Percentiles rank a stretch among this genome's conserved stretches.
phyloP scores from a whole-genome alignment of 1,284 basidiomycete genomes.

The Agroathelia rolfsii region DNA sequence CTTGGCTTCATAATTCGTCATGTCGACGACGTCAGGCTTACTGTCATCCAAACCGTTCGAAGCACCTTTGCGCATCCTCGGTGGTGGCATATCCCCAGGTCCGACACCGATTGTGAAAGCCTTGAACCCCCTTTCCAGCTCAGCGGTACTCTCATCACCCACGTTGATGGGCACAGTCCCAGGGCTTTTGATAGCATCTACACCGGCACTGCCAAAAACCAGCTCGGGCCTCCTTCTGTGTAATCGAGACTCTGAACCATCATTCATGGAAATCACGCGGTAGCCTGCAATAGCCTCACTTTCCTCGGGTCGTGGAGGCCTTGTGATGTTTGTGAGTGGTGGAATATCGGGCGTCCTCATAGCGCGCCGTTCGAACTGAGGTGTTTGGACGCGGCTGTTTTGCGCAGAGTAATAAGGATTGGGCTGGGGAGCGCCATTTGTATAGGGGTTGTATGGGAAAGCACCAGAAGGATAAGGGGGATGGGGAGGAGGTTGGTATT shows the following conservation, averaged over 20 bases:
- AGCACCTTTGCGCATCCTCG: slow-evolving; percentile 26
- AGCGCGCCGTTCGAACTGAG: too few species aligned
- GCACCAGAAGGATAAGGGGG: too few species aligned
- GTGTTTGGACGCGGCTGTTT: slow-evolving; percentile 10
- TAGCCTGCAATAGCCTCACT: slow-evolving; percentile 17
- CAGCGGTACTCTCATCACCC: slow-evolving; percentile 8
- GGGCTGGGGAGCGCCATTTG: slow-evolving; percentile 5
- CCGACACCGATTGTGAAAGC: slow-evolving; percentile 36
- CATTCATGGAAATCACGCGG: slow-evolving; percentile 9
- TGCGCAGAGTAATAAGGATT: slow-evolving; percentile 2
- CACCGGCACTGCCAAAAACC: slow-evolving; percentile 44
- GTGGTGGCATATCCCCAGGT: slow-evolving; percentile 29
- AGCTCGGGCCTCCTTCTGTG: slow-evolving; percentile 20
- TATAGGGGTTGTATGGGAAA: slow-evolving; percentile 18
- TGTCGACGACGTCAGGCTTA: slow-evolving; percentile 23
- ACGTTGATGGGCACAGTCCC: slow-evolving; percentile 18
- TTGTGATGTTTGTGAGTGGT: slow-evolving; percentile 9
- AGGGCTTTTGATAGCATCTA: slow-evolving; percentile 18
- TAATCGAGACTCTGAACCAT: slow-evolving; percentile 17
- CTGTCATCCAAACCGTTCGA: slow-evolving; percentile 14
- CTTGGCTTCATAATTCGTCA: slow-evolving; percentile 27
- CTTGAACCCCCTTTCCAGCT: slow-evolving; percentile 22
- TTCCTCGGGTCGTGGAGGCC: slow-evolving; percentile 16
- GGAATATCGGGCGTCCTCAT: too few species aligned
- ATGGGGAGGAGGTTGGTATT: too few species aligned